Base-by-base conservation (phyloP, 345 rosid genomes). In the Rhizophora apiculata region DNA sequence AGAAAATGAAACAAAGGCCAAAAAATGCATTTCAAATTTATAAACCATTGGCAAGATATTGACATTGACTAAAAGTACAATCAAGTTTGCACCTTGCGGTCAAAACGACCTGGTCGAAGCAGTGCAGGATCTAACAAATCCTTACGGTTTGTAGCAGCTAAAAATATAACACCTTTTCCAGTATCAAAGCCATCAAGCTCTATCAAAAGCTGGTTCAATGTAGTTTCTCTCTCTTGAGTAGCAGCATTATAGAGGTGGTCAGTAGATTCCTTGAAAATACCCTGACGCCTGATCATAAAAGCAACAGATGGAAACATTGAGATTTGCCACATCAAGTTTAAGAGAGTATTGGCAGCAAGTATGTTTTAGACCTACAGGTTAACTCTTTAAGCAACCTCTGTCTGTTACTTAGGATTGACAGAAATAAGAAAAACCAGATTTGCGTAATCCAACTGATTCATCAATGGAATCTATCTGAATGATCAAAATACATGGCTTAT, bases 171-270 rank as follows among this genome's bases (percentile, higher is more conserved):
- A 74, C 98, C 98, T 85, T 93, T 93, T 53, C 98, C 98, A 15
- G 97, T 93, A 78, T 93, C 98, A 82, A 93, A 93, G 54, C 98
- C 98, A 84, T 93, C 98, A 76, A 93, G 97, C 83, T 90, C 98
- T 76, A 93, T 93, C 70, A 90, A 85, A 52, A 93, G 86, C 85
- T 93, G 98, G 78, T 93, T 93, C 85, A 93, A 80, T 30, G 98
- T 93, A 46, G 98, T 93, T 86, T 93, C 98, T 76, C 97, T 86
- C 80, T 93, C 97, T 76, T 90, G 97, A 62, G 97, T 93, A 64
- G 97, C 98, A 54, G 97, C 98, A 84, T 93, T 93, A 79, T 90
- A 93, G 64, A 85, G 84, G 71, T 86, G 87, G 65, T 93, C 93
- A 1, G 86, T 78, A 67, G 87, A 52, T 79, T 89, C 96, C 84